Conservation (phyloP, 257 asterid genomes). For the Coffea canephora region DNA sequence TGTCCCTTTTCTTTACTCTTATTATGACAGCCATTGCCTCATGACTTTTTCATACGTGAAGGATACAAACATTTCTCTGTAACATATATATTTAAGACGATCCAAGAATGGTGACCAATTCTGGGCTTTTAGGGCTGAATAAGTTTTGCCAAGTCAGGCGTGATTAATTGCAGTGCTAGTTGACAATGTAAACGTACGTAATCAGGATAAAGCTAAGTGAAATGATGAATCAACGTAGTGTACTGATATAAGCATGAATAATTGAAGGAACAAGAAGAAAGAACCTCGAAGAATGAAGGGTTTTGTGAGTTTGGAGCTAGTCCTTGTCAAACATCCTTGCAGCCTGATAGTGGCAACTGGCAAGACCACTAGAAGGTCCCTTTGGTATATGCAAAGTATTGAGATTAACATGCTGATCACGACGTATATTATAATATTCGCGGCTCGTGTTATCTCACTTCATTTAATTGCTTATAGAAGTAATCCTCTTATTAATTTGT, state of each 20-base stretch:
- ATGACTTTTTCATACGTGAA: too few relatives aligned
- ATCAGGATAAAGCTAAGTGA: not conserved
- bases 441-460: not conserved
- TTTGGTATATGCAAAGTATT: not conserved
- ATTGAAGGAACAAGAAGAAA: not conserved
- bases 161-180: not conserved
- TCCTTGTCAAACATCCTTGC: not conserved
- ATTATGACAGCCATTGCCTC: too few relatives aligned
- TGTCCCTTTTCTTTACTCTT: too few relatives aligned
- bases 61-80: not conserved
- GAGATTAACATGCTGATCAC: not conserved
- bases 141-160: not conserved
- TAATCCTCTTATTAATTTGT: too few relatives aligned
- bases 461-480: too few relatives aligned
- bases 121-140: not conserved
- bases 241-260: not conserved
- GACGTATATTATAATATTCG: not conserved
- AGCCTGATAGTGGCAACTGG: not conserved
- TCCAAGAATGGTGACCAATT: not conserved
- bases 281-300: not conserved
- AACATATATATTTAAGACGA: not conserved
- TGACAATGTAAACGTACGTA: not conserved
- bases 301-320: not conserved
- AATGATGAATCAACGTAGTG: not conserved
- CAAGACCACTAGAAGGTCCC: not conserved